Base-by-base conservation (phyloP, 1,284 basidiomycete genomes). In the Anthracocystis walkeri region DNA sequence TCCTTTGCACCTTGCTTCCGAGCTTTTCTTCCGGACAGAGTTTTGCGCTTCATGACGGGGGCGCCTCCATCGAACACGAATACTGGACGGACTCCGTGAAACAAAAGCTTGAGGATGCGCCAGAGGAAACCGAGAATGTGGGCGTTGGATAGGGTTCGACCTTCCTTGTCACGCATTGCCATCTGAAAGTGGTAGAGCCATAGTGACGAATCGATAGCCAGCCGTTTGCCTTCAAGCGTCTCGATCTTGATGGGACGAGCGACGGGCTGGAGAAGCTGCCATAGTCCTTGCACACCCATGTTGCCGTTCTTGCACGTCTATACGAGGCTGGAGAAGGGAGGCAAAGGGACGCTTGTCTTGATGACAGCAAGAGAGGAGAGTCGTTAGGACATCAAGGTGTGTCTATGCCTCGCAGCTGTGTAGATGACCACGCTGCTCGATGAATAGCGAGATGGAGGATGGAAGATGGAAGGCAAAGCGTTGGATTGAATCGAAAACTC, bases 91-190 rank as follows among this genome's bases (percentile, higher is more conserved):
- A 96, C 86, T 7, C 93, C 92, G 83, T 97, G 95, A 86, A 95
- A 98, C 51, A 99, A 87, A 18, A 99, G 89, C 86, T 98, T 98
- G 86, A 92, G 91, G 65, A 99, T 97, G 4, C 97, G 76, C 82
- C 83, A 85, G 59, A 85, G 68, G 86, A 99, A 98, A 23, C 96
- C 96, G 51, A 99, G 87, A 25, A 99, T 91, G 87, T 99, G 97
- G 0, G 96, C 95, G 82, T 98, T 98, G 65, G 92, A 90, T 42
- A 99, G 87, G 11, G 90, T 93, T 25, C 91, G 90, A 16, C 97
- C 97, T 66, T 98, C 94, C 83, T 94, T 96, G 87, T 97, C 95
- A 29, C 97, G 90, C 95, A 99, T 98, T 2, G 97, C 98, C 41
- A 95, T 95, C 87, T 80, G 80, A 49, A 85, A 85, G 62, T 85